phyloP scores from a whole-genome alignment of 139 green algal species.

The Chlamydomonas asymmetrica region DNA sequence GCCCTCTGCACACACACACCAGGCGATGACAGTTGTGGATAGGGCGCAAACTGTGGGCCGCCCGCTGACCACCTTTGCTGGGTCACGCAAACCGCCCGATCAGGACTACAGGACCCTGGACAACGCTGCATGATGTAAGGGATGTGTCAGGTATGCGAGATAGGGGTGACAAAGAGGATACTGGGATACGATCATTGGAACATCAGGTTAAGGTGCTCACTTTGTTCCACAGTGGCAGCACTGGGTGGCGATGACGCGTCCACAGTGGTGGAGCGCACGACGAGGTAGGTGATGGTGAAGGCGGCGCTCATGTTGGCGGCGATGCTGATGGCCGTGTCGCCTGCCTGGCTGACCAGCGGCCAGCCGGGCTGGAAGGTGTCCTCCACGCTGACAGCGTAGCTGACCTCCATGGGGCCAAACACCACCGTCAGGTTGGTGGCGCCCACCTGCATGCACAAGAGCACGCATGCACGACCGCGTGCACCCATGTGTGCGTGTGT shows the following conservation, averaged over 20 bases:
- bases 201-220: no score
- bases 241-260: not conserved
- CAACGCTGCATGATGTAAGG: constrained; percentile 4
- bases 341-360: constrained; percentile 23
- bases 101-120: no score
- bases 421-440: constrained; percentile 14
- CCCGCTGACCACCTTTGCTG: no score
- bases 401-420: constrained; percentile 5
- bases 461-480: no score
- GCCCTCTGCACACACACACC: constrained; percentile 9
- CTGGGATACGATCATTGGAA: no score
- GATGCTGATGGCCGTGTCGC: constrained; percentile 10
- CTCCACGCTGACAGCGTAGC: constrained; percentile 25
- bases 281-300: constrained; percentile 26
- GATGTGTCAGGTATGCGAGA: not conserved
- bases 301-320: constrained; percentile 35
- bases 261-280: no score
- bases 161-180: no score
- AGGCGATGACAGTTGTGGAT: not conserved
- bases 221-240: constrained; percentile 9
- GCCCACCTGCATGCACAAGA: constrained; percentile 20
- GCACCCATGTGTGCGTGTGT: no score
- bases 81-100: no score
- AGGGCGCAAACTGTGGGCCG: no score
- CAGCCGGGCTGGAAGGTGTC: constrained; percentile 41